A percentile compares a stretch with the other conserved stretches of the same genome.
Conservation (phyloP, 305 asterid species). For the Fraxinus ornus region DNA sequence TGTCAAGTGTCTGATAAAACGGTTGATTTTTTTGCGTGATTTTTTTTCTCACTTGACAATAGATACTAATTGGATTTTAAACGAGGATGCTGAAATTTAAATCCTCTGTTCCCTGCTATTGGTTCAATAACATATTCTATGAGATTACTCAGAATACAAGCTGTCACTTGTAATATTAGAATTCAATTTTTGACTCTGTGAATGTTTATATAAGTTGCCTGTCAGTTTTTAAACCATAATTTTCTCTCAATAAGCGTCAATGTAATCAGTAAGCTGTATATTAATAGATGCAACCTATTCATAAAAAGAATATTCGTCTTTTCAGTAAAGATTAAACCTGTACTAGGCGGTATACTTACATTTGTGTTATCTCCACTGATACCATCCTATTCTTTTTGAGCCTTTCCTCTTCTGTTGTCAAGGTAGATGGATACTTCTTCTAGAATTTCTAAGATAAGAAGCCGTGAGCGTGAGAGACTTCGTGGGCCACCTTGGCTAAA, state of each 20-base stretch:
- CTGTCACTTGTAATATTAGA: conserved; percentile 3
- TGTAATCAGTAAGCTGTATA: conserved; percentile 7
- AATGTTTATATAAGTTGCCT: conserved; percentile 7
- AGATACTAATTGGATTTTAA: conserved; percentile 1
- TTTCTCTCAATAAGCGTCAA: neutral
- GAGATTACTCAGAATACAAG: conserved; percentile 11
- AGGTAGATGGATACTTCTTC: conserved; percentile 98
- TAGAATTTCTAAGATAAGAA: conserved; percentile 84
- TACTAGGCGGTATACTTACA: neutral
- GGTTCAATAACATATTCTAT: conserved; percentile 11
- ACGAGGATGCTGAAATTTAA: conserved; percentile 5
- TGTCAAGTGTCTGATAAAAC: neutral
- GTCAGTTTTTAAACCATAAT: conserved; percentile 6
- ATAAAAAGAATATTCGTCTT: conserved; percentile 6
- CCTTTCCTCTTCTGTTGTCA: conserved; percentile 52
- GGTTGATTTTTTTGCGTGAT: neutral
- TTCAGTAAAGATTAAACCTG: conserved; percentile 15
- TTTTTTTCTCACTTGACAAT: conserved; percentile 2
- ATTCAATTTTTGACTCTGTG: neutral
- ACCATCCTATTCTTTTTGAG: conserved; percentile 25
- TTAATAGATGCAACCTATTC: neutral
- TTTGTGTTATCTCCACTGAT: conserved; percentile 9
- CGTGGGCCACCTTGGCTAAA: conserved; percentile 97
- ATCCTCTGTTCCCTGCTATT: conserved; percentile 1
- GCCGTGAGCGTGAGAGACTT: conserved; percentile 89